Conservation (phyloP, 1,284 basidiomycete genomes). For the Ustilago trichophora region DNA sequence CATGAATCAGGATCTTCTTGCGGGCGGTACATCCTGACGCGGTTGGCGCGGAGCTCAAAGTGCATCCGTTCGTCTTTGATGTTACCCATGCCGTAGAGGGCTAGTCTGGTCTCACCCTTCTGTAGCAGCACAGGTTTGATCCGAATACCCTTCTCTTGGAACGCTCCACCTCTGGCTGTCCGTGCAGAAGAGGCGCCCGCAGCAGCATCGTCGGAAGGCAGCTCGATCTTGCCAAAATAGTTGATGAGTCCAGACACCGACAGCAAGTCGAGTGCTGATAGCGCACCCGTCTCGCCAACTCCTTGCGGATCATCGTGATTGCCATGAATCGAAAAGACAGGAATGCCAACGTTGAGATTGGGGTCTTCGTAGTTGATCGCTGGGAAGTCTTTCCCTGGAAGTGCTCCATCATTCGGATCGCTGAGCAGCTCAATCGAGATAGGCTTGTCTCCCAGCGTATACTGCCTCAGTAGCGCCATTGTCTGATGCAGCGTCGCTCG, state of each 20-base stretch:
- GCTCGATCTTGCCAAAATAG: constrained; percentile 88
- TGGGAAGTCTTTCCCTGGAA: constrained; percentile 73
- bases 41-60: constrained; percentile 89
- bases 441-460: constrained; percentile 86
- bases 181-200: constrained; percentile 17
- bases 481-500: constrained; percentile 77
- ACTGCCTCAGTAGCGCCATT: constrained; percentile 88
- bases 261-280: constrained; percentile 92
- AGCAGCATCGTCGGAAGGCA: constrained; percentile 62
- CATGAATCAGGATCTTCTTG: constrained; percentile 78
- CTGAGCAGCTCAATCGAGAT: constrained; percentile 88
- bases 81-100: constrained; percentile 94
- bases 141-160: constrained; percentile 81
- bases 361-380: constrained; percentile 97
- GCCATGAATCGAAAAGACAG: constrained; percentile 98
- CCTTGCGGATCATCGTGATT: constrained; percentile 99
- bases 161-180: constrained; percentile 68
- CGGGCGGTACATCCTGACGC: constrained; percentile 96
- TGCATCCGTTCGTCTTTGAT: constrained; percentile 96
- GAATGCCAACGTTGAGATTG: constrained; percentile 92
- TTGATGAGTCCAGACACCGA: constrained; percentile 93
- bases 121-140: constrained; percentile 87
- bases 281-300: constrained; percentile 82
- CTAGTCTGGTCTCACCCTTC: constrained; percentile 86
- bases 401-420: constrained; percentile 81